Evolutionary conservation across 129 eudicot species (phyloP).

Genomic region (Saposhnikovia divaricata): DNA sequence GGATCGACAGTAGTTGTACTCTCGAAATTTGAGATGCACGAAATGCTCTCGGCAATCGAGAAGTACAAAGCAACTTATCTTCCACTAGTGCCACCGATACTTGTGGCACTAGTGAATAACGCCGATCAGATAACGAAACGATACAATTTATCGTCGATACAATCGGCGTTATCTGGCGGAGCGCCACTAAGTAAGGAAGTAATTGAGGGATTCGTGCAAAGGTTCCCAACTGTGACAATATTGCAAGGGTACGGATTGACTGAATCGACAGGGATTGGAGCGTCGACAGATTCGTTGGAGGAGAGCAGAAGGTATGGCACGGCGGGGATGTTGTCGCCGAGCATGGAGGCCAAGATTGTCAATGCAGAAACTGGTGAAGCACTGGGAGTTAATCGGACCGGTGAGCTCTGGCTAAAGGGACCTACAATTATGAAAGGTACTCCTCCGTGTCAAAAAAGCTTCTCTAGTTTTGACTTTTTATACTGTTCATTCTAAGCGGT

Average conservation of each 20-base stretch:
- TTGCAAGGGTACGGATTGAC: conserved; percentile 93
- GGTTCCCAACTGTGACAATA: conserved; percentile 54
- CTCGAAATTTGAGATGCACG: conserved; percentile 76
- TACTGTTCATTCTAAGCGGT: no score
- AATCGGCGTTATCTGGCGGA: conserved; percentile 60
- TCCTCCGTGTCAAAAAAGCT: no score
- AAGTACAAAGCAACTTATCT: conserved; percentile 48
- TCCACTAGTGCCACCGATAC: conserved; percentile 90
- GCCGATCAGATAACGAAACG: conserved; percentile 43
- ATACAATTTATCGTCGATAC: conserved; percentile 48
- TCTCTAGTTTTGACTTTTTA: no score
- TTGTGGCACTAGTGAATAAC: conserved; percentile 62
- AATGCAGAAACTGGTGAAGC: conserved; percentile 67
- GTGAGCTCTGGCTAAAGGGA: conserved; percentile 96
- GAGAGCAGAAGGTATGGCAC: conserved; percentile 95
- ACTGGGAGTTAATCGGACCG: conserved; percentile 56
- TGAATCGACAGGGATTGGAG: conserved; percentile 81
- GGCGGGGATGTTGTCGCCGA: conserved; percentile 81
- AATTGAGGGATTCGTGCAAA: conserved; percentile 74
- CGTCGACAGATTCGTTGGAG: conserved; percentile 73
- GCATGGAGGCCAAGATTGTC: conserved; percentile 83
- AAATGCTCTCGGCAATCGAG: conserved; percentile 56
- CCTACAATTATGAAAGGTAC: conserved; percentile 96
- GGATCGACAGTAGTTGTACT: conserved; percentile 80
- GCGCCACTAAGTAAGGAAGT: conserved; percentile 92